Percentiles rank a stretch among this genome's conserved stretches.
Evolutionary conservation across 208 protist species (phyloP).

Genomic region (Trypanosoma brucei): DNA sequence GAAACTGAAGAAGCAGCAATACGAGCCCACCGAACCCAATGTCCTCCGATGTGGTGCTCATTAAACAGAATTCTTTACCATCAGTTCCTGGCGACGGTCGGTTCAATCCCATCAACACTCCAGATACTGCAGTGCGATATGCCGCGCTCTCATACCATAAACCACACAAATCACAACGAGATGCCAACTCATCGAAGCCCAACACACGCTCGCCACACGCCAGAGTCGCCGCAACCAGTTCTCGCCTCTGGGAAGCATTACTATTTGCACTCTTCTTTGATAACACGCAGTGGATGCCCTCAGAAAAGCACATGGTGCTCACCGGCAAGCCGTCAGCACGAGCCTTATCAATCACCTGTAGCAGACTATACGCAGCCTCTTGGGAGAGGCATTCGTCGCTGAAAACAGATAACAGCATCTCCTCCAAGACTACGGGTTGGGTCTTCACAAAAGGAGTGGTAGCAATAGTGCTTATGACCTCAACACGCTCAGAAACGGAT

Average conservation of each 20-base stretch:
- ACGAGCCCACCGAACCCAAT: constrained; percentile 6
- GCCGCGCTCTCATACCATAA: constrained; percentile 19
- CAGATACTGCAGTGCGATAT: constrained; percentile 6
- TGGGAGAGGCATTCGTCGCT: background rate
- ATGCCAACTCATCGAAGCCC: constrained; percentile 1
- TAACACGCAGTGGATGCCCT: constrained; percentile 9
- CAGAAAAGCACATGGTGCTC: background rate
- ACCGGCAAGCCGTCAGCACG: background rate
- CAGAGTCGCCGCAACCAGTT: constrained; percentile 3
- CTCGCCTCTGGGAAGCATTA: background rate
- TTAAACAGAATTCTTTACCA: background rate
- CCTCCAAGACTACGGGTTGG: background rate
- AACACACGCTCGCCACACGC: constrained; percentile 9
- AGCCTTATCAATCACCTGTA: constrained; percentile 2
- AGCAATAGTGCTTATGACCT: constrained; percentile 3
- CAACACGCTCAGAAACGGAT: constrained; percentile 5
- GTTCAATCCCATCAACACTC: background rate
- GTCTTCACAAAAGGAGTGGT: background rate
- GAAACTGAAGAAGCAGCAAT: background rate
- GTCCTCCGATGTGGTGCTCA: background rate
- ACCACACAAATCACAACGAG: constrained; percentile 12
- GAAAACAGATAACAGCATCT: constrained; percentile 1
- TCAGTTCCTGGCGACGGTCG: background rate
- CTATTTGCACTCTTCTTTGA: background rate
- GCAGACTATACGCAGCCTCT: constrained; percentile 5